phyloP scores from a whole-genome alignment of 306 rosid species.

The Begonia peltatifolia region DNA sequence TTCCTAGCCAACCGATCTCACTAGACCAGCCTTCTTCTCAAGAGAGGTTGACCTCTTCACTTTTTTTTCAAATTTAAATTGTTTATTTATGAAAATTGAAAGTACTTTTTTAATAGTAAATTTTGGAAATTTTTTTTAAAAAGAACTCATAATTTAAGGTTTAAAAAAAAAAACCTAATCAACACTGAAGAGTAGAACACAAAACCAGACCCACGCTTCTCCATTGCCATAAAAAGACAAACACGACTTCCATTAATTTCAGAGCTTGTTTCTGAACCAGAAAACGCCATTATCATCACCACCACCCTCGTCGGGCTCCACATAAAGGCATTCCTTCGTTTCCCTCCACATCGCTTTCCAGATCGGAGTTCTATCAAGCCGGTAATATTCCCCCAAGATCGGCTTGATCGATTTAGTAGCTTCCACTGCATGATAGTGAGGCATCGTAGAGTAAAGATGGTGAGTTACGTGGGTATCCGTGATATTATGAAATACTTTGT shows the following conservation, averaged over 20 bases:
- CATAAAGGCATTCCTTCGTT: slow-evolving; percentile 60
- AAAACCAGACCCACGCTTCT: too few relatives aligned
- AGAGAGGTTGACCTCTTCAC: too few relatives aligned
- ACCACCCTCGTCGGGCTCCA: slow-evolving; percentile 52
- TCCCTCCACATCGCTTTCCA: slow-evolving; percentile 78
- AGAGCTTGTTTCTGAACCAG: slow-evolving; percentile 47
- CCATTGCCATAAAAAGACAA: too few relatives aligned
- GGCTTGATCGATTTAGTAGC: slow-evolving; percentile 55
- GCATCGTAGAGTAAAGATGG: slow-evolving; percentile 68
- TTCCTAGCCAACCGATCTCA: too few relatives aligned
- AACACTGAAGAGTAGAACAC: too few relatives aligned
- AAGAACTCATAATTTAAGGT: too few relatives aligned
- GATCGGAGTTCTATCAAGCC: slow-evolving; percentile 45
- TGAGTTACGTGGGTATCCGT: slow-evolving; percentile 64
- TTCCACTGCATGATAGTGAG: slow-evolving; percentile 73
- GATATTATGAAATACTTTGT: slow-evolving; percentile 52
- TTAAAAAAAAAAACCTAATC: too few relatives aligned
- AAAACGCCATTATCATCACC: slow-evolving; percentile 31
- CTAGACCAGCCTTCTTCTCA: too few relatives aligned
- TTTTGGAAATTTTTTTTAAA: too few relatives aligned
- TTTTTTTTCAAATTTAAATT: too few relatives aligned
- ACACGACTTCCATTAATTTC: slow-evolving; percentile 3
- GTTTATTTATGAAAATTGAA: too few relatives aligned
- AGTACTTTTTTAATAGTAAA: too few relatives aligned
- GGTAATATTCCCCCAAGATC: slow-evolving; percentile 35